These are phyloP conservation scores for Albizia julibrissin DNA, from an alignment of 306 rosid species.

Conservation along the genomic window DNA sequence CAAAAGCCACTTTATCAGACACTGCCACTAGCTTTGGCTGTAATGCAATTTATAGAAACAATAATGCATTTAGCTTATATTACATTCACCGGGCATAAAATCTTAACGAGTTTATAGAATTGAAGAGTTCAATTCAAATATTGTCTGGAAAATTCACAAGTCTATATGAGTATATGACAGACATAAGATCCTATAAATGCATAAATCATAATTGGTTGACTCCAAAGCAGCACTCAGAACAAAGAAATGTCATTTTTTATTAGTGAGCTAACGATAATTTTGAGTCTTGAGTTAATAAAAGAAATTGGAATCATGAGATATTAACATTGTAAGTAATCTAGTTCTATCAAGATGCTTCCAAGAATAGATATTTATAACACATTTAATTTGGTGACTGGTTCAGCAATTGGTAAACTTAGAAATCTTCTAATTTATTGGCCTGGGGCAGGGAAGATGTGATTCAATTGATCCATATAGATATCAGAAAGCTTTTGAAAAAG, in stretches of 20 bases:
- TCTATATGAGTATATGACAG: neutral
- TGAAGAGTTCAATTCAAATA: constrained; percentile 24
- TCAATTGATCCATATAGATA: neutral
- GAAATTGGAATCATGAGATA: neutral
- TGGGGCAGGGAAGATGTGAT: neutral
- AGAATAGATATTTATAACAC: neutral
- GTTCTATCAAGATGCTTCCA: neutral
- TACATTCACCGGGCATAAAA: neutral
- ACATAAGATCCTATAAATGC: neutral
- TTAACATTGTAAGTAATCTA: neutral
- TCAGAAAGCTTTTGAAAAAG: neutral
- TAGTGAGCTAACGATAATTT: neutral
- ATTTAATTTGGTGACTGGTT: neutral
- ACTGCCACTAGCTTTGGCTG: constrained; percentile 85
- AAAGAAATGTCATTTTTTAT: neutral
- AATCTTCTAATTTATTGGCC: neutral
- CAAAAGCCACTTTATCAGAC: constrained; percentile 62
- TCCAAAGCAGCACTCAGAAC: neutral
- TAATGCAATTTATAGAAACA: constrained; percentile 24
- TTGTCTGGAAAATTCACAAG: neutral
- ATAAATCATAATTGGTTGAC: neutral
- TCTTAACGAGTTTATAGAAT: constrained; percentile 1
- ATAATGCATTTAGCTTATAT: constrained; percentile 6
- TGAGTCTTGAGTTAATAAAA: neutral
- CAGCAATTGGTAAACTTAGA: neutral